phyloP scores from a whole-genome alignment of 2,329 filamentous ascomycete genomes.

The Claviceps sp. region DNA sequence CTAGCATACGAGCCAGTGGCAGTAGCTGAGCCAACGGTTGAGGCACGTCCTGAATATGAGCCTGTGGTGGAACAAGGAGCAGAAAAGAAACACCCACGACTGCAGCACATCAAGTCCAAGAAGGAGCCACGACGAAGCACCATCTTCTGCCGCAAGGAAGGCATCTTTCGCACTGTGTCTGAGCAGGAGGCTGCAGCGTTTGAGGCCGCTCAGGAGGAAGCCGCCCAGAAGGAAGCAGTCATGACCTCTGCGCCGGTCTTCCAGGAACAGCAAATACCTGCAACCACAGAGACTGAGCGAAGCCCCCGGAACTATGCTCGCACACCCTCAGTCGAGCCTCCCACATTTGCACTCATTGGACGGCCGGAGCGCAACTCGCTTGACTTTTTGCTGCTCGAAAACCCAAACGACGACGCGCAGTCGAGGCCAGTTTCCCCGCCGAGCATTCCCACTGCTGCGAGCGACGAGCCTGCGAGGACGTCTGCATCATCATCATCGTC shows the following conservation, averaged over 20 bases:
- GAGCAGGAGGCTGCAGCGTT: constrained; percentile 36
- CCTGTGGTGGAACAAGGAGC: constrained; percentile 12
- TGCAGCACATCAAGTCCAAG: constrained; percentile 15
- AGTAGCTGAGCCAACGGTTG: neutral
- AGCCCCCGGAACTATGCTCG: constrained; percentile 34
- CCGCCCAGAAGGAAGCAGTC: constrained; percentile 12
- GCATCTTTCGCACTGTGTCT: constrained; percentile 48
- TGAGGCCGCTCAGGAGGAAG: constrained; percentile 11
- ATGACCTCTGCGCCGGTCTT: neutral
- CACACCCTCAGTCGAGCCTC: constrained; percentile 50
- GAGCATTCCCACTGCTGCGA: constrained; percentile 20
- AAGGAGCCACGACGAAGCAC: constrained; percentile 35
- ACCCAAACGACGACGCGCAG: constrained; percentile 29
- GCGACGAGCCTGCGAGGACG: constrained; percentile 7
- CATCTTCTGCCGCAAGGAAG: constrained; percentile 48
- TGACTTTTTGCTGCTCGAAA: constrained; percentile 47
- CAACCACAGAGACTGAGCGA: constrained; percentile 16
- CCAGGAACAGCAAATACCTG: constrained; percentile 7
- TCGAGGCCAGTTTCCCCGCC: constrained; percentile 22
- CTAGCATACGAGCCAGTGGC: neutral
- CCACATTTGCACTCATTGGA: constrained; percentile 39
- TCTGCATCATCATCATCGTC: neutral
- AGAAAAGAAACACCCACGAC: constrained; percentile 11
- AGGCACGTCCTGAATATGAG: constrained; percentile 8
- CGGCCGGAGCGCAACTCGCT: constrained; percentile 43